phyloP scores from a whole-genome alignment of 306 rosid species.

The Quillaja saponaria region DNA sequence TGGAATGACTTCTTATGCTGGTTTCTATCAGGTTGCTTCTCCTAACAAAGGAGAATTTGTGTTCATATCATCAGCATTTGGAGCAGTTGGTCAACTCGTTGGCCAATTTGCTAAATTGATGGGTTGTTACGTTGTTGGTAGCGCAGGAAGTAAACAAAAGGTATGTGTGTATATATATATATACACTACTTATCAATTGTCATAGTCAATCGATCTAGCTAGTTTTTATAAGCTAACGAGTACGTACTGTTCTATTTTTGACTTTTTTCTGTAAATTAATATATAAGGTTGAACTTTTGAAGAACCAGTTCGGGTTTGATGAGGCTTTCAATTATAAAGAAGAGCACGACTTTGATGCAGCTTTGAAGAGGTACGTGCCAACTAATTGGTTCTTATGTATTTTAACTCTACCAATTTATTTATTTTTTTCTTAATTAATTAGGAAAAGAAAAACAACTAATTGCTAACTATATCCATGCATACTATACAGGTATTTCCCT shows the following conservation, averaged over 20 bases:
- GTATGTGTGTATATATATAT: slow-evolving; percentile 8
- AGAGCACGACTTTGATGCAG: slow-evolving; percentile 17
- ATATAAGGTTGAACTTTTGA: slow-evolving; percentile 26
- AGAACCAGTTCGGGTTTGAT: slow-evolving; percentile 24
- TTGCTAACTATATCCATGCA: too few relatives aligned
- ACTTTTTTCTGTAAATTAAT: not conserved
- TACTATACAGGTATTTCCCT: slow-evolving; percentile 57
- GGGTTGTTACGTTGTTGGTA: slow-evolving; percentile 69
- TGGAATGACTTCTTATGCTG: slow-evolving; percentile 56
- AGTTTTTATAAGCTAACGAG: not conserved
- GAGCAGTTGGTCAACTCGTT: slow-evolving; percentile 58
- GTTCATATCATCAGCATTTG: slow-evolving; percentile 56
- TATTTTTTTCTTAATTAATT: too few relatives aligned
- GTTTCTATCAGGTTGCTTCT: slow-evolving; percentile 46
- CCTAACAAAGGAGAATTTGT: slow-evolving; percentile 56
- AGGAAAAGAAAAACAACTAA: too few relatives aligned
- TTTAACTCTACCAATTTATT: too few relatives aligned
- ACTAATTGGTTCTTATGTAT: too few relatives aligned
- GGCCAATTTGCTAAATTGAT: slow-evolving; percentile 54
- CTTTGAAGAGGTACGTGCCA: slow-evolving; percentile 32
- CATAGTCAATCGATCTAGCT: too few relatives aligned
- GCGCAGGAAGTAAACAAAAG: slow-evolving; percentile 56
- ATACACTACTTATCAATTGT: too few relatives aligned
- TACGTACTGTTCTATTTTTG: not conserved
- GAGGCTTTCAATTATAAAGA: slow-evolving; percentile 31